A percentile compares a stretch with the other conserved stretches of the same genome.
These are phyloP conservation scores for Brassica rapa DNA, from an alignment of 345 rosid genomes.

Conservation along the genomic window DNA sequence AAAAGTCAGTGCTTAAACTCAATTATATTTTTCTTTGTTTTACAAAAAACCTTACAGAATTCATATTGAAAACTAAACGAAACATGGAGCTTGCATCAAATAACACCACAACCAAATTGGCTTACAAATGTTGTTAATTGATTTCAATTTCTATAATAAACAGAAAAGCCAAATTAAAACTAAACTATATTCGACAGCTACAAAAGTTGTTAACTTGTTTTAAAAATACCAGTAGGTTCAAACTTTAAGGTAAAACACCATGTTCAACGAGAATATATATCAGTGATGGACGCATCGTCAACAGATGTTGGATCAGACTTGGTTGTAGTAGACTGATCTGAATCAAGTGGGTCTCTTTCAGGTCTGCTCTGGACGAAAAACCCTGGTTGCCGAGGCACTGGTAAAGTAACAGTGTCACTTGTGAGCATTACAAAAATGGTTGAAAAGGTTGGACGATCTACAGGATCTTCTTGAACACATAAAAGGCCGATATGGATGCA, in stretches of 20 bases:
- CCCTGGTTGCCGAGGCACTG: constrained; percentile 46
- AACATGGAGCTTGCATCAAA: too few species aligned
- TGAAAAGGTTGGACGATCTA: constrained; percentile 55
- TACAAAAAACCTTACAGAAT: too few species aligned
- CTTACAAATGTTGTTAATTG: too few species aligned
- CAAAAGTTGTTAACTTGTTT: not conserved
- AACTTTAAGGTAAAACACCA: not conserved
- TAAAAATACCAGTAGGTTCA: not conserved
- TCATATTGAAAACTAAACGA: too few species aligned
- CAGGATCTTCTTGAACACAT: constrained; percentile 66
- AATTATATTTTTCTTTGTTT: too few species aligned
- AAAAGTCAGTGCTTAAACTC: too few species aligned
- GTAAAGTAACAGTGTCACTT: constrained; percentile 41
- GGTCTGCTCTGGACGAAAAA: constrained; percentile 36
- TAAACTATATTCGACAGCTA: not conserved
- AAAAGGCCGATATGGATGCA: constrained; percentile 59
- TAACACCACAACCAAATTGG: too few species aligned
- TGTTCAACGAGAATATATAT: constrained; percentile 46
- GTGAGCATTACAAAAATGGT: constrained; percentile 46
- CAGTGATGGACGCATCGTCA: constrained; percentile 48
- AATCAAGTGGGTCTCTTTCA: constrained; percentile 9
- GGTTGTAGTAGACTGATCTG: constrained; percentile 8
- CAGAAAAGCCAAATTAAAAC: too few species aligned
- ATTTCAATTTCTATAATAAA: too few species aligned
- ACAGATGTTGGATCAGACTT: constrained; percentile 36